phyloP scores from a whole-genome alignment of 139 green algal genomes.

The Volvox reticuliferus region DNA sequence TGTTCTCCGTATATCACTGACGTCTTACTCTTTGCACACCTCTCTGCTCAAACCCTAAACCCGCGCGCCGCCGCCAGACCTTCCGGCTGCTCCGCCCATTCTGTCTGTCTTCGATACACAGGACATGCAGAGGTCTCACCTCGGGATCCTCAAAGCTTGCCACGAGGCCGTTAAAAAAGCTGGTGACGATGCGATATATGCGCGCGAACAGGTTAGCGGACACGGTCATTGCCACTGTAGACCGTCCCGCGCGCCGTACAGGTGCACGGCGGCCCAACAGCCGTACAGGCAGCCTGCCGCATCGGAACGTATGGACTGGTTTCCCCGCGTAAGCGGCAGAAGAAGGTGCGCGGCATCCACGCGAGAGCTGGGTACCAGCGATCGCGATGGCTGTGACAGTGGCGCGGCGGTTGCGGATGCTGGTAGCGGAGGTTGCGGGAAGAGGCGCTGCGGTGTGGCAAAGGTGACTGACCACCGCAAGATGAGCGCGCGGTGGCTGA shows the following conservation, averaged over 20 bases:
- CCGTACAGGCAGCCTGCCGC: background rate
- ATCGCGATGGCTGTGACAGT: background rate
- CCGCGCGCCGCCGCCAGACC: too few species aligned
- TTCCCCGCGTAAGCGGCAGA: background rate
- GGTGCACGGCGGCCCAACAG: background rate
- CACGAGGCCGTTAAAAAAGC: constrained; percentile 73
- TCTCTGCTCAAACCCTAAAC: too few species aligned
- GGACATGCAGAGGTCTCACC: background rate
- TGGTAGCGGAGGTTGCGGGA: background rate
- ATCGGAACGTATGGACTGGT: background rate
- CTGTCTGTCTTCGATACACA: too few species aligned
- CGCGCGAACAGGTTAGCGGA: constrained; percentile 91
- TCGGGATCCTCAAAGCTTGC: constrained; percentile 88
- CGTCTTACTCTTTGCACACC: too few species aligned
- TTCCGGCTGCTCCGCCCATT: too few species aligned
- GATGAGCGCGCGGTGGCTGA: too few species aligned
- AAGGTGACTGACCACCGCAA: too few species aligned
- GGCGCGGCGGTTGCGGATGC: too few species aligned
- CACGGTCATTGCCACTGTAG: constrained; percentile 42
- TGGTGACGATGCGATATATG: constrained; percentile 78
- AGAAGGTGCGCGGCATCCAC: background rate
- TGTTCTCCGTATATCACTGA: too few species aligned
- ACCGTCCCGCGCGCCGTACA: background rate
- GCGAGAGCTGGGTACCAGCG: too few species aligned
- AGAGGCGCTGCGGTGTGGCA: too few species aligned